phyloP scores from a whole-genome alignment of 2,329 filamentous ascomycete species.

The Colletotrichum siamense region DNA sequence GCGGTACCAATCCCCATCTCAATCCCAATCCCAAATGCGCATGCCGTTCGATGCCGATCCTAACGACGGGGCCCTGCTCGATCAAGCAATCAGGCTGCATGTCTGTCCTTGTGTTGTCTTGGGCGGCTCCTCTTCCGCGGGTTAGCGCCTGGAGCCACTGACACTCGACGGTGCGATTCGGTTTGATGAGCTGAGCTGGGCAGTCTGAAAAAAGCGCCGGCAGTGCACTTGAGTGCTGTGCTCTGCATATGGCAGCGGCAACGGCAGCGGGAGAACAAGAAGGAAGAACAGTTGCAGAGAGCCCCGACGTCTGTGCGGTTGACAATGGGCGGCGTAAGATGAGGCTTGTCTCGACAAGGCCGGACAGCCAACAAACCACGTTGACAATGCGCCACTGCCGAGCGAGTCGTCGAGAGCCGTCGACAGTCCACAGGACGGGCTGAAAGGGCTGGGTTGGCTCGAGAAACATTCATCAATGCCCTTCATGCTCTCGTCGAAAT shows the following conservation, averaged over 20 bases:
- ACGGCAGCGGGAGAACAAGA: constrained; percentile 12
- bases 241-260: constrained; percentile 17
- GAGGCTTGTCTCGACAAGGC: constrained; percentile 28
- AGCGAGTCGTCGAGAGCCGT: constrained; percentile 10
- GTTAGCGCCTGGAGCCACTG: constrained; percentile 10
- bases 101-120: constrained; percentile 14
- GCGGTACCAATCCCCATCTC: not conserved
- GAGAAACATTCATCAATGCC: constrained; percentile 20
- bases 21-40: constrained; percentile 4
- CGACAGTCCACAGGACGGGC: not conserved
- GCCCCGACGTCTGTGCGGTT: constrained; percentile 20
- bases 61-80: constrained; percentile 14
- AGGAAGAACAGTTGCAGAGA: constrained; percentile 7
- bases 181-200: not conserved
- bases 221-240: not conserved
- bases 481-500: constrained; percentile 8
- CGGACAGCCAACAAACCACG: constrained; percentile 24
- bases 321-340: constrained; percentile 31
- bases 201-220: not conserved
- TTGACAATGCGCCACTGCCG: constrained; percentile 20
- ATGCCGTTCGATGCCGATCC: constrained; percentile 19
- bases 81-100: constrained; percentile 21
- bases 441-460: not conserved
- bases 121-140: constrained; percentile 18
- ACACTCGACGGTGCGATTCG: not conserved